These are phyloP conservation scores for Volvox carteri DNA, from an alignment of 163 green algal genomes.

Conservation along the genomic window DNA sequence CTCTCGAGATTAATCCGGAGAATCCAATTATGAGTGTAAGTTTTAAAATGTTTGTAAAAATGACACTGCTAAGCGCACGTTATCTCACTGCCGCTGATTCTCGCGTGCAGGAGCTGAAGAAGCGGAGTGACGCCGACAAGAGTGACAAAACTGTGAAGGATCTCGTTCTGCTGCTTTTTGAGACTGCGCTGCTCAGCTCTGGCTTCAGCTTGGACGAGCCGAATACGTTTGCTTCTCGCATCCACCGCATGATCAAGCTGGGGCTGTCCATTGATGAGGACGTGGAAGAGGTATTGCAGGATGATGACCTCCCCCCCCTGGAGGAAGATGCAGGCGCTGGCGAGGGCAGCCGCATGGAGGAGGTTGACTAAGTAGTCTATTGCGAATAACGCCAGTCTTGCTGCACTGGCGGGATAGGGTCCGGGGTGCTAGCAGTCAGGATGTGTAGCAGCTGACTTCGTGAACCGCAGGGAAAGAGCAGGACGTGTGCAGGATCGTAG, in stretches of 20 bases:
- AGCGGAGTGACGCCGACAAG: conserved; percentile 96
- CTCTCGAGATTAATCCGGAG: conserved; percentile 99
- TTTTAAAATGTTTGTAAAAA: background rate
- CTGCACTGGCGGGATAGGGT: no score
- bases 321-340: conserved; percentile 91
- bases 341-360: conserved; percentile 98
- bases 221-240: conserved; percentile 95
- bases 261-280: conserved; percentile 98
- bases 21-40: conserved; percentile 94
- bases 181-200: conserved; percentile 97
- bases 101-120: conserved; percentile 84
- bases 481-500: no score
- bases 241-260: conserved; percentile 99
- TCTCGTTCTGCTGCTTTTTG: conserved; percentile 97
- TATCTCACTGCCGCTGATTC: background rate
- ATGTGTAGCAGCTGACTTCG: no score
- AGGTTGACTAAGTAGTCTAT: conserved; percentile 60
- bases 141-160: conserved; percentile 99
- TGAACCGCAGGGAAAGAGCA: no score
- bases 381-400: background rate
- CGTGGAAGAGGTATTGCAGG: conserved; percentile 70
- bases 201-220: conserved; percentile 99
- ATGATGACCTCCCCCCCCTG: conserved; percentile 90
- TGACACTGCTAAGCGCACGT: no score
- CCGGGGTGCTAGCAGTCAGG: no score